Percentiles rank a stretch among this genome's conserved stretches.
These are phyloP conservation scores for Wickerhamiella siamensis DNA, from an alignment of 805 yeast genomes.

Conservation along the genomic window DNA sequence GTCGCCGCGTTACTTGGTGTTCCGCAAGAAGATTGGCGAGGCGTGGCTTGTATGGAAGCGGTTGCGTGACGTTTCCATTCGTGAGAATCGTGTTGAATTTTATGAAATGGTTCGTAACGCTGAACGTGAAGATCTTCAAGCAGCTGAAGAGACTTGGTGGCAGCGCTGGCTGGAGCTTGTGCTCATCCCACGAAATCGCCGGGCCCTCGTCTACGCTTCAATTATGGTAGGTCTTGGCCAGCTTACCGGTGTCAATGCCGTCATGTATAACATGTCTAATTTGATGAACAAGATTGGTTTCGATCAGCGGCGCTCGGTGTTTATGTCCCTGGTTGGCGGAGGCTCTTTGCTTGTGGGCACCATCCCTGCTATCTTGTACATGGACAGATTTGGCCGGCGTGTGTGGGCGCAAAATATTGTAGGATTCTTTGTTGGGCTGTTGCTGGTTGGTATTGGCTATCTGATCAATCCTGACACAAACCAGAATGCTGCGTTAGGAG, in stretches of 20 bases:
- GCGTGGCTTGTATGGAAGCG: conserved; percentile 37
- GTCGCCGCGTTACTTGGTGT: conserved; percentile 45
- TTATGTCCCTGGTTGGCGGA: conserved; percentile 59
- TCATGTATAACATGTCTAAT: conserved; percentile 49
- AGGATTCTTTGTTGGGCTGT: conserved; percentile 45
- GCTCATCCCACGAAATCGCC: conserved; percentile 42
- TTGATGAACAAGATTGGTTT: conserved; percentile 45
- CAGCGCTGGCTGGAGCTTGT: conserved; percentile 38
- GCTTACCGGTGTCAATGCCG: conserved; percentile 54
- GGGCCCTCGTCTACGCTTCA: conserved; percentile 43
- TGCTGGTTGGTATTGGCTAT: conserved; percentile 47
- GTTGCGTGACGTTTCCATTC: conserved; percentile 34
- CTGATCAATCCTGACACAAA: conserved; percentile 28
- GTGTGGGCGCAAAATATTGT: conserved; percentile 44
- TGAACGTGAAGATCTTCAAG: conserved; percentile 28
- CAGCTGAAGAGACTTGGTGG: conserved; percentile 25
- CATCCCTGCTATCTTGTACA: conserved; percentile 44
- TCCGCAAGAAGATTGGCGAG: conserved; percentile 37
- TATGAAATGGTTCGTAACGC: conserved; percentile 43
- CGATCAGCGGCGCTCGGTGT: conserved; percentile 35
- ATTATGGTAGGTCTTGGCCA: conserved; percentile 35
- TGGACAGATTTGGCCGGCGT: conserved; percentile 32
- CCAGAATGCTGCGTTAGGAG: conserved; percentile 38
- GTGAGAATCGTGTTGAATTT: conserved; percentile 37
- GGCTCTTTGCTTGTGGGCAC: conserved; percentile 49